Percentiles rank a stretch among this genome's conserved stretches.
Evolutionary conservation across 148 eudicot species (phyloP).

Genomic region (Limonium bicolor): DNA sequence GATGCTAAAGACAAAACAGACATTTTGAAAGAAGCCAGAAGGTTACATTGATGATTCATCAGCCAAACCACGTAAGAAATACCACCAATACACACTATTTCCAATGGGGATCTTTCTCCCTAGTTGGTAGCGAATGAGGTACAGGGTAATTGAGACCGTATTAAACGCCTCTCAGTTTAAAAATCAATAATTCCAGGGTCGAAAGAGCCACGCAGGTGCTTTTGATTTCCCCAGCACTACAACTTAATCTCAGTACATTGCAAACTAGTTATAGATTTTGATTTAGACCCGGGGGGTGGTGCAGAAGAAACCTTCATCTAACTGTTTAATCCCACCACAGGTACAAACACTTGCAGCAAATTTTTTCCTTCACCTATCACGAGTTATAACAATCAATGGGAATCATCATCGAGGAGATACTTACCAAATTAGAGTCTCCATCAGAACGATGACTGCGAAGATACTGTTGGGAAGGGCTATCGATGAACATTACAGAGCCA

Average conservation of each 20-base stretch:
- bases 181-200: no score
- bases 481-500: constrained; percentile 61
- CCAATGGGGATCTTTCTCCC: background rate
- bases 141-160: background rate
- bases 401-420: background rate
- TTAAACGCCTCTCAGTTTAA: background rate
- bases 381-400: background rate
- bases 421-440: constrained; percentile 16
- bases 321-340: background rate
- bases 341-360: background rate
- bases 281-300: no score
- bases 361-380: background rate
- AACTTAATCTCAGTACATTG: no score
- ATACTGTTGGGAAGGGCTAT: constrained; percentile 40
- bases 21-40: background rate
- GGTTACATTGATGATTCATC: background rate
- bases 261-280: no score
- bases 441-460: constrained; percentile 22
- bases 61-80: background rate
- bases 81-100: background rate
- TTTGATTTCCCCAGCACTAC: no score
- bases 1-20: background rate
- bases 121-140: background rate
- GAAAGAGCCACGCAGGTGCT: no score
- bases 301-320: background rate